These are phyloP conservation scores for Triticum monococcum DNA, from an alignment of 176 grass and related monocot species.

Conservation along the genomic window DNA sequence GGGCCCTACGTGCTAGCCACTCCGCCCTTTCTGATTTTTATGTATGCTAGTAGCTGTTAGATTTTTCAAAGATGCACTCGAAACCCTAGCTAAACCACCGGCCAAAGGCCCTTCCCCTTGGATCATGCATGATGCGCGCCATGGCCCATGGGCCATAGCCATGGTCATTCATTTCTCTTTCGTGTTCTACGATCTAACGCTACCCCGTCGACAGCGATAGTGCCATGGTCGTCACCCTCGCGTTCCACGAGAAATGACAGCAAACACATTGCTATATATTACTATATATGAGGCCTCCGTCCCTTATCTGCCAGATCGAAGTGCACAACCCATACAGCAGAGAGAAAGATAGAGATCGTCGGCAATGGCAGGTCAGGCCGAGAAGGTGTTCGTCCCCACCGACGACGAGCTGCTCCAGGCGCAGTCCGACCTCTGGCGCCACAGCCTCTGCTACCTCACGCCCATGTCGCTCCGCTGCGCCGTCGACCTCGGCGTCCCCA, in stretches of 20 bases:
- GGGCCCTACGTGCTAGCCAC: not conserved
- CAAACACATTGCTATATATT: not conserved
- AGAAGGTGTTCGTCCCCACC: not conserved
- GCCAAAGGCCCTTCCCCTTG: no score
- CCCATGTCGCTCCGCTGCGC: not conserved
- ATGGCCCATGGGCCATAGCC: not conserved
- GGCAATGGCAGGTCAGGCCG: not conserved
- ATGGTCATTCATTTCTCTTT: not conserved
- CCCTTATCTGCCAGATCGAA: no score
- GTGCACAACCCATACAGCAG: not conserved
- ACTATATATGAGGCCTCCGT: no score
- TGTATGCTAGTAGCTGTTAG: not conserved
- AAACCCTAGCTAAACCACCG: not conserved
- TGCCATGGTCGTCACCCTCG: not conserved
- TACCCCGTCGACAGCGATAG: not conserved
- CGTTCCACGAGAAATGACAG: not conserved
- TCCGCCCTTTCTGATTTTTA: not conserved
- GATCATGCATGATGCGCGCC: no score
- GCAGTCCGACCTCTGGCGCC: not conserved
- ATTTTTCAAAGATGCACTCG: not conserved
- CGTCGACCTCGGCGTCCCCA: not conserved
- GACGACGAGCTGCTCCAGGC: not conserved
- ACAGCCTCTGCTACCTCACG: not conserved
- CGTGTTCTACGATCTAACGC: not conserved
- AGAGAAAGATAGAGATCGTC: no score